These are phyloP conservation scores for Porphyra umbilicalis DNA, from an alignment of 31 red algal genomes.

Conservation along the genomic window DNA sequence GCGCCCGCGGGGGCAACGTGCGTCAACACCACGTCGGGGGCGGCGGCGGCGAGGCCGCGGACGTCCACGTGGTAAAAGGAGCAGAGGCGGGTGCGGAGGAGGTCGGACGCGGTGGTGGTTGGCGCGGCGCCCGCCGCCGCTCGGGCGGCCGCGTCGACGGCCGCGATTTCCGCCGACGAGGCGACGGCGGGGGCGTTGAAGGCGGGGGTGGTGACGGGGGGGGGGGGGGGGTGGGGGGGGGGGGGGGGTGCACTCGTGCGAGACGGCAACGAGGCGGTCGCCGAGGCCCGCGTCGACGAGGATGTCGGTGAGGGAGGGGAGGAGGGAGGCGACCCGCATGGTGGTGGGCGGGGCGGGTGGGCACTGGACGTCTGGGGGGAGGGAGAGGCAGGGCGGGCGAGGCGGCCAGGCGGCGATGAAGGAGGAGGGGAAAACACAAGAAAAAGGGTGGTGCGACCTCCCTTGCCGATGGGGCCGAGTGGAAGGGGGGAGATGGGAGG, in stretches of 20 bases:
- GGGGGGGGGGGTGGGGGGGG: neutral
- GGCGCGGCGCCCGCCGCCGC: slow-evolving; percentile 9
- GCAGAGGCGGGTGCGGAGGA: slow-evolving; percentile 34
- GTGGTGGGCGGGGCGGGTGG: neutral
- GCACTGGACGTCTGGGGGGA: neutral
- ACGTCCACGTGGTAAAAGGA: slow-evolving; percentile 50
- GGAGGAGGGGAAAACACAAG: too few species aligned
- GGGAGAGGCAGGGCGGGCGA: too few species aligned
- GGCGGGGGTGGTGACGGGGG: slow-evolving; percentile 23
- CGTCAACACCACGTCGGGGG: slow-evolving; percentile 46
- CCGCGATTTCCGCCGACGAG: slow-evolving; percentile 19
- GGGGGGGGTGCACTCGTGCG: slow-evolving; percentile 42
- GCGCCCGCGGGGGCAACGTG: slow-evolving; percentile 16
- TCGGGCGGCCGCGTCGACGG: slow-evolving; percentile 24
- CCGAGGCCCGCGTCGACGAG: slow-evolving; percentile 24
- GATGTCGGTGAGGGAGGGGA: slow-evolving; percentile 60
- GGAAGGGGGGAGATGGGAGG: too few species aligned
- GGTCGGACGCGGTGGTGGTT: neutral
- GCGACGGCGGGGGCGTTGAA: slow-evolving; percentile 5
- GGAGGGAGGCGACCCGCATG: slow-evolving; percentile 40
- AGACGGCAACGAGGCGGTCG: slow-evolving; percentile 16
- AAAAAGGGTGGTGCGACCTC: too few species aligned
- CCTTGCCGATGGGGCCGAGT: too few species aligned
- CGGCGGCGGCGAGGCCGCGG: slow-evolving; percentile 3
- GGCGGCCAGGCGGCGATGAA: too few species aligned